A percentile compares a stretch with the other conserved stretches of the same genome.
Evolutionary conservation across 2,329 filamentous ascomycete species (phyloP).

Genomic region (Fusarium heterosporum): DNA sequence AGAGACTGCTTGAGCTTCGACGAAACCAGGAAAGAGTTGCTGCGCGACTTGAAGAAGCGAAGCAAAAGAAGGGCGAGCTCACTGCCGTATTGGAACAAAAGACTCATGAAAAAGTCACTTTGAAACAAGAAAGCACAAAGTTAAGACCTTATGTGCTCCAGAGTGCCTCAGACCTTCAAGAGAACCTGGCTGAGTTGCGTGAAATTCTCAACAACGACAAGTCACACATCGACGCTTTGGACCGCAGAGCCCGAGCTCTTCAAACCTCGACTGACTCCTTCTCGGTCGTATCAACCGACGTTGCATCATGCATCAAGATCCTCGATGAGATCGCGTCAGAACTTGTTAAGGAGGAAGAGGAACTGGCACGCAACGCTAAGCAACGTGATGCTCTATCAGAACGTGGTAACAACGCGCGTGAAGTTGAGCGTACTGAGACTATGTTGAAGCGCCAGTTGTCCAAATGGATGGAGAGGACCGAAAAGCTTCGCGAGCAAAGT

Average conservation of each 20-base stretch:
- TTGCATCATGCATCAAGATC: constrained; percentile 87
- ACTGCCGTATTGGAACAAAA: constrained; percentile 79
- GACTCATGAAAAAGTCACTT: constrained; percentile 74
- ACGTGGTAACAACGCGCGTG: constrained; percentile 86
- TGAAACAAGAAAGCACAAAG: constrained; percentile 88
- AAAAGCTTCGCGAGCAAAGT: constrained; percentile 83
- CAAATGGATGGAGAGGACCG: constrained; percentile 88
- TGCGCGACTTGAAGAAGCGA: constrained; percentile 83
- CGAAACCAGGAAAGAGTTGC: constrained; percentile 86
- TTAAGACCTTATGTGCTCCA: constrained; percentile 92
- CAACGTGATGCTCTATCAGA: constrained; percentile 91
- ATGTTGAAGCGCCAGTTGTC: constrained; percentile 85
- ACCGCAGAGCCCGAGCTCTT: constrained; percentile 86
- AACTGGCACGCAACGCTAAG: constrained; percentile 80
- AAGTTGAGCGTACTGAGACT: constrained; percentile 89
- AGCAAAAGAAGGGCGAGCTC: constrained; percentile 81
- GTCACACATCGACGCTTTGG: constrained; percentile 85
- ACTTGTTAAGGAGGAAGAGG: constrained; percentile 90
- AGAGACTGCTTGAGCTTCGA: constrained; percentile 81
- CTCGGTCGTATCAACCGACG: constrained; percentile 83
- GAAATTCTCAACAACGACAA: constrained; percentile 83
- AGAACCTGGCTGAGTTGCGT: constrained; percentile 82
- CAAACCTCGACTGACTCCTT: constrained; percentile 95
- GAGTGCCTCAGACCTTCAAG: constrained; percentile 84
- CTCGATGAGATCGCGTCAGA: constrained; percentile 90